Evolutionary conservation across 2,329 filamentous ascomycete genomes (phyloP).

Genomic region (Aureobasidium sp.): DNA sequence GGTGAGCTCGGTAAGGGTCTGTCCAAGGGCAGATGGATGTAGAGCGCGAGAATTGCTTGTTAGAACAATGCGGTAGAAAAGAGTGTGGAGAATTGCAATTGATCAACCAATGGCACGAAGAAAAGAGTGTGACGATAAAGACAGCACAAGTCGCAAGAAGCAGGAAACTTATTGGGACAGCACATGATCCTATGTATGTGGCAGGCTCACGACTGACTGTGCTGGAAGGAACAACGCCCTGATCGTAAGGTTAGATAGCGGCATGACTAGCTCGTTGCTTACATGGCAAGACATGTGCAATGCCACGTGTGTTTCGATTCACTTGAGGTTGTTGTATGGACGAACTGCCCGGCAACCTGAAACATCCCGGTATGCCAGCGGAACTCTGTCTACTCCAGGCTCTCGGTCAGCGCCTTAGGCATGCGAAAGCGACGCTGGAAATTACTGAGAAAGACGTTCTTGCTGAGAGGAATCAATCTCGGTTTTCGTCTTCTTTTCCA

Average conservation of each 20-base stretch:
- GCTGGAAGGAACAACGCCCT: not conserved
- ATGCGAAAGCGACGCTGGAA: not conserved
- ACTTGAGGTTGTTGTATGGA: not conserved
- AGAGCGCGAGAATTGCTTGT: not conserved
- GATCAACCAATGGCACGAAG: not conserved
- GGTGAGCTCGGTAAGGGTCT: not conserved
- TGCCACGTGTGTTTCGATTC: not conserved
- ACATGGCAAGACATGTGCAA: not conserved
- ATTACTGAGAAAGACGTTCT: not conserved
- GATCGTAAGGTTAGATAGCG: not conserved
- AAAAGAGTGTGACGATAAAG: not conserved
- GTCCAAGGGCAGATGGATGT: too few species aligned
- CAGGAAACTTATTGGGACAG: not conserved
- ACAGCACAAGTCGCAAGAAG: not conserved
- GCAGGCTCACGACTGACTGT: not conserved
- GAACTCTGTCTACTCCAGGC: not conserved
- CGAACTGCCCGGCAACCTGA: not conserved
- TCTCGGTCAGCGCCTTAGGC: not conserved
- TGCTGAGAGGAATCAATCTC: not conserved
- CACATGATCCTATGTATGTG: not conserved
- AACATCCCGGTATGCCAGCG: not conserved
- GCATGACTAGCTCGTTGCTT: not conserved
- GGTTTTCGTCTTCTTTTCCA: not conserved
- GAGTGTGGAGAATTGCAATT: not conserved
- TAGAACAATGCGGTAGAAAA: not conserved